phyloP scores from a whole-genome alignment of 768 basidiomycete species.

The Podaxis sp. region DNA sequence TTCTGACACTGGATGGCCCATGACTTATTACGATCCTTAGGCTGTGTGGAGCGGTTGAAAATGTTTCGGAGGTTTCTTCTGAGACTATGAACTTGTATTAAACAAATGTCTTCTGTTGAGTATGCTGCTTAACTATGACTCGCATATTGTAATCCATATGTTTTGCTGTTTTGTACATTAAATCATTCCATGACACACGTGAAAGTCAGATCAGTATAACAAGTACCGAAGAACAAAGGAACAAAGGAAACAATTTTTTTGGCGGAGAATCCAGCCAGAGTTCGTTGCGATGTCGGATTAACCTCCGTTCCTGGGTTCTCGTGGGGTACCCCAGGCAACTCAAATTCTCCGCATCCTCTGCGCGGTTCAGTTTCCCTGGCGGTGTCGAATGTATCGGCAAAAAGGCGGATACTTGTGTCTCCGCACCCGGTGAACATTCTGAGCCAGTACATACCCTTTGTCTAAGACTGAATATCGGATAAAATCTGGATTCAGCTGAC shows the following conservation, averaged over 20 bases:
- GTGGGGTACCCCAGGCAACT: neutral
- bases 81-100: neutral
- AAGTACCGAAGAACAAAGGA: neutral
- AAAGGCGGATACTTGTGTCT: neutral
- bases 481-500: neutral
- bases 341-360: neutral
- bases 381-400: neutral
- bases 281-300: neutral
- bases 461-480: neutral
- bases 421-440: neutral
- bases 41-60: constrained; percentile 19
- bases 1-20: neutral
- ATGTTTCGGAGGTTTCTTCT: neutral
- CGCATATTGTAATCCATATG: neutral
- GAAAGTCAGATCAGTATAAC: neutral
- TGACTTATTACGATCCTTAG: neutral
- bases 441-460: neutral
- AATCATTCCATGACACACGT: neutral
- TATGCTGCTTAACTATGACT: neutral
- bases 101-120: neutral
- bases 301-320: neutral
- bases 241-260: neutral
- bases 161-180: neutral
- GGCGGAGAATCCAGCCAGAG: neutral
- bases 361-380: neutral